Percentiles rank a stretch among this genome's conserved stretches.
Evolutionary conservation across 2,329 filamentous ascomycete genomes (phyloP).

Genomic region (Trichoderma arundinaceum): DNA sequence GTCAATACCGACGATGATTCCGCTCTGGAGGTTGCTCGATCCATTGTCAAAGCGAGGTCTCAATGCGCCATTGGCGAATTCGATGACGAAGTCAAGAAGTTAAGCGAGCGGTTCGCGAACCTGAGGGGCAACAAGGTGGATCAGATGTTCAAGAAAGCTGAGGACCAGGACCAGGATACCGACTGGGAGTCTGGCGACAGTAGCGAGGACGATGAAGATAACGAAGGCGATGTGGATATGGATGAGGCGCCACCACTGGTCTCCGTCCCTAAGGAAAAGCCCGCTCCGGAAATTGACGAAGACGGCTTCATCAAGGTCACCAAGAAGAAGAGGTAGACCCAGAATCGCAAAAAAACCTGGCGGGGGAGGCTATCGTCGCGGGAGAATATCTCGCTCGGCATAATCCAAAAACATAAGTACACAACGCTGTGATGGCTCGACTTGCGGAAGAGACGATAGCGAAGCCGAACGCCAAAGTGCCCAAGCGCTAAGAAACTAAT

Average conservation of each 20-base stretch:
- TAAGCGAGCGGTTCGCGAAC: constrained; percentile 68
- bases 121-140: constrained; percentile 64
- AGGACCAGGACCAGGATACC: constrained; percentile 62
- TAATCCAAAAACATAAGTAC: constrained; percentile 32
- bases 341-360: neutral
- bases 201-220: constrained; percentile 63
- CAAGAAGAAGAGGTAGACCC: constrained; percentile 66
- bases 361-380: neutral
- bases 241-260: constrained; percentile 70
- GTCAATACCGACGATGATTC: constrained; percentile 91
- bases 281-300: constrained; percentile 75
- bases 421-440: constrained; percentile 26
- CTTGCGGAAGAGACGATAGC: constrained; percentile 33
- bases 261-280: constrained; percentile 63
- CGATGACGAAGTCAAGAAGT: constrained; percentile 62
- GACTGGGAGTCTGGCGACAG: constrained; percentile 67
- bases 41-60: constrained; percentile 71
- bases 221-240: constrained; percentile 68
- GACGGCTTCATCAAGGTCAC: constrained; percentile 81
- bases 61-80: constrained; percentile 71
- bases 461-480: constrained; percentile 44
- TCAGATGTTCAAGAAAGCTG: constrained; percentile 60
- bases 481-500: constrained; percentile 36
- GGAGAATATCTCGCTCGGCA: constrained; percentile 1
- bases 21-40: constrained; percentile 72